Evolutionary conservation across 345 rosid genomes (phyloP), one percentile per base, ranked within the genome.

Genomic region (Mallotus nudiflorus): DNA sequence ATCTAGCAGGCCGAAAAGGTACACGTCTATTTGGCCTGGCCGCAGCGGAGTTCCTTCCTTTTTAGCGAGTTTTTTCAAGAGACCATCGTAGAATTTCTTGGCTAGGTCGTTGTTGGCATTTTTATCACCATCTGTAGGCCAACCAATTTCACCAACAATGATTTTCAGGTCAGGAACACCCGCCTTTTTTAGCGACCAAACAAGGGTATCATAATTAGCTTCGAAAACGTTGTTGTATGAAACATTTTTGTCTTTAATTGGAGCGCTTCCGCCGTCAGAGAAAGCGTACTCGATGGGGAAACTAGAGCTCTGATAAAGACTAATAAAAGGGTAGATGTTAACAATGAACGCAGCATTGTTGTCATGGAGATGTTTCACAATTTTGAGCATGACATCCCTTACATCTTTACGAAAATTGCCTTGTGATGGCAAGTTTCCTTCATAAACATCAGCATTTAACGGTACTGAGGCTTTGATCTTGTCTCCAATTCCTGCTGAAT

Each of bases 81-180:
- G 78, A 10, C 96, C 97, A 9, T 84, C 84, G 60, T 91, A 92
- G 65, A 90, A 92, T 46, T 77, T 88, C 48, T 87, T 52, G 0
- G 98, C 99, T 31, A 62, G 39, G 11, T 67, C 68, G 1, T 8
- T 8, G 3, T 66, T 82, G 0, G 86, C 97, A 14, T 60, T 57
- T 15, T 54, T 49, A 51, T 79, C 46, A 28, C 96, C 97, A 2
- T 92, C 91, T 0, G 98, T 92, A 0, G 98, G 99, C 97, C 98
- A 96, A 1, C 99, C 99, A 1, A 91, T 87, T 83, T 95, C 99
- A 1, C 99, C 99, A 13, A 95, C 87, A 0, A 90, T 11, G 67
- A 96, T 84, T 69, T 83, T 73, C 72, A 95, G 12, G 28, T 90
- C 72, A 0, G 81, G 51, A 45, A 44, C 19, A 0, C 90, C 90